These are phyloP conservation scores for Setomelanomma holmii DNA, from an alignment of 2,329 filamentous ascomycete genomes.

Conservation along the genomic window DNA sequence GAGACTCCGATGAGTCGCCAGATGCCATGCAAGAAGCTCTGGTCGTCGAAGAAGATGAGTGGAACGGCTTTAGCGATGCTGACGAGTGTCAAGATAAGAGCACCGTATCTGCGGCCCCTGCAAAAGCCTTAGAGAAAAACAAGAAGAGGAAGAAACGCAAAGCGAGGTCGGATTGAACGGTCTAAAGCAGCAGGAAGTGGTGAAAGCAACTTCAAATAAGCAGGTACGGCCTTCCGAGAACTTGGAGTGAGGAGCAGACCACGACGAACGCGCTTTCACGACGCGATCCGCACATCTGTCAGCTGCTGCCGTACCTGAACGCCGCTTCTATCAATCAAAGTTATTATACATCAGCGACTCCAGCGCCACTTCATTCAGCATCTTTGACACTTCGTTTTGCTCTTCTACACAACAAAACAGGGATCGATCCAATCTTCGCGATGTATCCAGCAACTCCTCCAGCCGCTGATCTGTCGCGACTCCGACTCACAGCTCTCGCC, in stretches of 20 bases:
- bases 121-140: neutral
- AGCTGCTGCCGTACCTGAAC: no score
- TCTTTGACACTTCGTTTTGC: no score
- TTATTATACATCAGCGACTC: no score
- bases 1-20: conserved; percentile 52
- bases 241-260: no score
- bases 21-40: conserved; percentile 3
- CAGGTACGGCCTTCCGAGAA: neutral
- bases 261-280: no score
- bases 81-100: conserved; percentile 15
- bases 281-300: no score
- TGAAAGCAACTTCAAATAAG: no score
- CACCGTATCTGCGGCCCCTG: neutral
- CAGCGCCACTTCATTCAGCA: no score
- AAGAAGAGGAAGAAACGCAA: conserved; percentile 29
- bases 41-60: conserved; percentile 47
- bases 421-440: no score
- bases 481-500: conserved; percentile 45
- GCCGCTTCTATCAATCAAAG: no score
- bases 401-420: no score
- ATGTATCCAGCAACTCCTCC: conserved; percentile 17
- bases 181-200: no score
- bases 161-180: conserved; percentile 21
- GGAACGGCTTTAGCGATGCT: conserved; percentile 53
- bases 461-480: conserved; percentile 27